Evolutionary conservation across 2,329 filamentous ascomycete genomes (phyloP), one percentile per base, ranked within the genome.

Genomic region (Epicoccum nigrum): DNA sequence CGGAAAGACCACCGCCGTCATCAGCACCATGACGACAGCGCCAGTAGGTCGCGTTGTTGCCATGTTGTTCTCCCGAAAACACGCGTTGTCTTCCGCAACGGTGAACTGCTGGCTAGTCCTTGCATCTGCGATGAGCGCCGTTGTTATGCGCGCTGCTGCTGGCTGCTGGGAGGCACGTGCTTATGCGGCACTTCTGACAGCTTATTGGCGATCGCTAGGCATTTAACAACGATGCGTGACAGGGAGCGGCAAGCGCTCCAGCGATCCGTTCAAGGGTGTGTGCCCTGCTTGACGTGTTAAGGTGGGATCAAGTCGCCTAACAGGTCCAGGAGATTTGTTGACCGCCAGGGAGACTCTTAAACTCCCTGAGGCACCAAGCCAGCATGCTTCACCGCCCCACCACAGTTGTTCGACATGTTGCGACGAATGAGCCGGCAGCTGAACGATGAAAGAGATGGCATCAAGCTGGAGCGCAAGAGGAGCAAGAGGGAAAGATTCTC

Each of bases 401-500:
- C 39, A 42, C 39, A 45, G 35, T 51, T 38, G 56, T 49, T 54
- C 50, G 66, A 60, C 54, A 70, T 68, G 64, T 56, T 73, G 54
- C 62, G 63, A 58, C 64, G 59, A 53, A 53, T 65, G 37, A 62
- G 63, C 52, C 57, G 44, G 40, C 56, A 65, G 33, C 49, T 60
- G 47, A 54, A 51, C 44, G 55, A 65, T 38, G 56, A 54, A 21
- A 55, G 54, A 34, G 53, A 54, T 20, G 54, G 48, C n/a, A 40
- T 43, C 38, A 67, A 64, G 42, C 49, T 57, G n/a, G 57, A 59
- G 38, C 58, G 54, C 47, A 67, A 62, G 58, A 59, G 55, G 46
- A 67, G 63, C 40, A 72, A 68, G 60, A 57, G 69, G 28, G 61
- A 72, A 56, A 48, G 60, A 32, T 55, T 72, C 31, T 42, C 60